phyloP scores from a whole-genome alignment of 148 eudicot species.

The Vaccinium macrocarpon region DNA sequence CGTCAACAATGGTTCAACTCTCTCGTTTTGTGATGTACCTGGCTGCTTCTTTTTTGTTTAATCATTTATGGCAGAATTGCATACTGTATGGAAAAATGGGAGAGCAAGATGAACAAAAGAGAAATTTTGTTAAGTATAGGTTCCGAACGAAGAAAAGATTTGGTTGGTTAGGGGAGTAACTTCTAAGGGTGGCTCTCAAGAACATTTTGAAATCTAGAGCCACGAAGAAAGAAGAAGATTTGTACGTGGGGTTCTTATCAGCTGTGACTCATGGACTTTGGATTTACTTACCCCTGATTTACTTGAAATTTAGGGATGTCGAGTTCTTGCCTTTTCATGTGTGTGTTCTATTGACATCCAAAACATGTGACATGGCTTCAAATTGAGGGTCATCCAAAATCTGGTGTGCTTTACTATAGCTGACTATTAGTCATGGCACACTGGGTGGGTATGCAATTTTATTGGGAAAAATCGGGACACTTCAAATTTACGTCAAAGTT shows the following conservation, averaged over 20 bases:
- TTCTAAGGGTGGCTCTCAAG: constrained; percentile 4
- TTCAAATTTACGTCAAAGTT: no score
- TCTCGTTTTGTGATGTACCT: background rate
- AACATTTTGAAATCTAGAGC: background rate
- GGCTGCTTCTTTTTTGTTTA: background rate
- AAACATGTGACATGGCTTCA: background rate
- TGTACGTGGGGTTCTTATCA: background rate
- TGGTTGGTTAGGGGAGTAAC: background rate
- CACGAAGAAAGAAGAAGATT: background rate
- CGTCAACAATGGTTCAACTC: background rate
- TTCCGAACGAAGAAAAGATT: background rate
- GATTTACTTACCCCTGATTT: background rate
- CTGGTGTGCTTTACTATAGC: background rate
- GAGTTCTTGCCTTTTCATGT: background rate
- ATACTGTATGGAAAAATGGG: background rate
- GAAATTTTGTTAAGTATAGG: background rate
- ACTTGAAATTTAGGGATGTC: background rate
- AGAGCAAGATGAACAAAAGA: background rate
- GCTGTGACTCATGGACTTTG: background rate
- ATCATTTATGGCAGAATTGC: background rate
- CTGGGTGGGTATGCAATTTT: background rate
- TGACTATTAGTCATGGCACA: background rate
- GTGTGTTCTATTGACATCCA: background rate
- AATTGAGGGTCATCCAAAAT: background rate
- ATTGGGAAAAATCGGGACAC: no score